phyloP scores from a whole-genome alignment of 257 asterid species.

The Apocynum venetum region DNA sequence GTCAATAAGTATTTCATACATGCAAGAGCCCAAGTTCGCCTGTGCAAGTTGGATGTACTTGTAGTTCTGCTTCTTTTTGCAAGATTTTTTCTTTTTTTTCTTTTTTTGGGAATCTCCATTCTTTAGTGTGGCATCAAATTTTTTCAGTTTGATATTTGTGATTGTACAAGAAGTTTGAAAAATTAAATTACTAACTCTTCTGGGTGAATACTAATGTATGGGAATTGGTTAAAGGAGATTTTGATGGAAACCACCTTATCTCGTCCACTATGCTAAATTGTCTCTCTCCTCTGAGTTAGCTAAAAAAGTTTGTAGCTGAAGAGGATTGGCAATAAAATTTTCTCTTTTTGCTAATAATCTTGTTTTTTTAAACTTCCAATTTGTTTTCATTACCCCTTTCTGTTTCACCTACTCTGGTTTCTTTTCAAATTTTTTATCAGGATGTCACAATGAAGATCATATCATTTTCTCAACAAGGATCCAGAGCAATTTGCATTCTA shows the following conservation, averaged over 20 bases:
- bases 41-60: not conserved
- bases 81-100: not conserved
- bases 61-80: not conserved
- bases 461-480: constrained; percentile 85
- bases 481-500: constrained; percentile 74
- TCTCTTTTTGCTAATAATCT: not conserved
- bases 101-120: not conserved
- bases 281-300: not conserved
- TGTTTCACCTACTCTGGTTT: constrained; percentile 2
- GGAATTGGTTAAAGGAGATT: not conserved
- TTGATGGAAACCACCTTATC: not conserved
- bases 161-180: not conserved
- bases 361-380: not conserved
- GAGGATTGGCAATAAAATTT: too few species aligned
- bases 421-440: constrained; percentile 30
- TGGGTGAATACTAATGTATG: not conserved
- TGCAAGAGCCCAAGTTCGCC: not conserved
- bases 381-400: not conserved
- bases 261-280: not conserved
- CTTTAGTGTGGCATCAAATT: not conserved
- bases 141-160: not conserved
- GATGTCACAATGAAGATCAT: constrained; percentile 81
- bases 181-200: not conserved
- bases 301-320: not conserved
- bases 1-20: not conserved